A percentile compares a stretch with the other conserved stretches of the same genome.
phyloP scores from a whole-genome alignment of 2,329 filamentous ascomycete species.

The Xylariaceae sp. region DNA sequence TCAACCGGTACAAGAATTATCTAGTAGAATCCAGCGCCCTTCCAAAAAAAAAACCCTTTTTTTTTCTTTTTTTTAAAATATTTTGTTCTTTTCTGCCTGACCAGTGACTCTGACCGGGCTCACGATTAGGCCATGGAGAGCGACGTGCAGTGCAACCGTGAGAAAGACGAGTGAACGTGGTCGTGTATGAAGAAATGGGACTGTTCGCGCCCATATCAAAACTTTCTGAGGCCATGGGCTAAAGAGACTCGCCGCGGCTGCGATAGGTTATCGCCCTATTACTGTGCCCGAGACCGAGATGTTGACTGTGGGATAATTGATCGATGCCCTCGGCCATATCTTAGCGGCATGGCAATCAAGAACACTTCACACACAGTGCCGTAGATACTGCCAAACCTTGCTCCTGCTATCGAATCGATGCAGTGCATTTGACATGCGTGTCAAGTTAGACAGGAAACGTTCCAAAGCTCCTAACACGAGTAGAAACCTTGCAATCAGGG shows the following conservation, averaged over 20 bases:
- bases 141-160: not conserved
- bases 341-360: conserved; percentile 7
- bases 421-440: conserved; percentile 26
- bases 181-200: not conserved
- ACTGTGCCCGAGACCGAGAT: conserved; percentile 1
- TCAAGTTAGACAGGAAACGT: conserved; percentile 10
- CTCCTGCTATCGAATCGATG: conserved; percentile 33
- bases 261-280: conserved; percentile 2
- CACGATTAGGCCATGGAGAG: not conserved
- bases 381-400: conserved; percentile 19
- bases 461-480: not conserved
- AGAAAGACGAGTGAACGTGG: not conserved
- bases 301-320: conserved; percentile 2
- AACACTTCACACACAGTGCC: conserved; percentile 10
- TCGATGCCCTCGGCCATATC: not conserved
- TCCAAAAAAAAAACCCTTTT: conserved; percentile 22
- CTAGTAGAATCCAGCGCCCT: conserved; percentile 25
- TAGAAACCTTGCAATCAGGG: conserved; percentile 10
- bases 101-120: not conserved
- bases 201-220: not conserved
- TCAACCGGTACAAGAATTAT: conserved; percentile 24
- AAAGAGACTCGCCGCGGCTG: not conserved
- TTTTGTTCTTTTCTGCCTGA: conserved; percentile 6
- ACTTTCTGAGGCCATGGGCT: not conserved
- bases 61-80: conserved; percentile 18